Conservation (phyloP, 495 filamentous ascomycete species). For the Geoglossum glabrum region DNA sequence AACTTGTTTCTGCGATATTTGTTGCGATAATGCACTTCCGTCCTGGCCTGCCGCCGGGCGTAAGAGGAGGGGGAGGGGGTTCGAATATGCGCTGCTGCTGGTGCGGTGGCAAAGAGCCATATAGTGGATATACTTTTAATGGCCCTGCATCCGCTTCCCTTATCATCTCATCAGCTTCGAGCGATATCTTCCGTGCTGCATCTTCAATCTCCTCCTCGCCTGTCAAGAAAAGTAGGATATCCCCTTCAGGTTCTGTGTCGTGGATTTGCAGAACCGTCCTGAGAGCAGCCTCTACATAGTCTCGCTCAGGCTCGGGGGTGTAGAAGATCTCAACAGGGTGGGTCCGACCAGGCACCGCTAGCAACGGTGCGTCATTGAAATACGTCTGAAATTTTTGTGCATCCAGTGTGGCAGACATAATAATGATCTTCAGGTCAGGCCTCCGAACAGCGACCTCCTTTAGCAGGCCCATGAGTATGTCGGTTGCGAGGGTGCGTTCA, state of each 20-base stretch:
- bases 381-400: slow-evolving; percentile 97
- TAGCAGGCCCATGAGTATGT: slow-evolving; percentile 87
- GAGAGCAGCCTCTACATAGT: slow-evolving; percentile 90
- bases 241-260: slow-evolving; percentile 74
- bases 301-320: slow-evolving; percentile 85
- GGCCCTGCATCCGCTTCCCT: slow-evolving; percentile 81
- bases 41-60: slow-evolving; percentile 60
- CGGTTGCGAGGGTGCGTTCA: slow-evolving; percentile 86
- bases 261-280: slow-evolving; percentile 94
- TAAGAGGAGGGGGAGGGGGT: slow-evolving; percentile 51
- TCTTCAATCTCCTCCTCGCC: slow-evolving; percentile 99
- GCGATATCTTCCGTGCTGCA: slow-evolving; percentile 68
- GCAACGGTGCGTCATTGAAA: slow-evolving; percentile 80
- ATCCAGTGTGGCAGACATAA: slow-evolving; percentile 96
- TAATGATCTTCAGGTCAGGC: slow-evolving; percentile 82
- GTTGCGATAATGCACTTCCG: slow-evolving; percentile 92
- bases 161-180: slow-evolving; percentile 81
- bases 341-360: slow-evolving; percentile 88
- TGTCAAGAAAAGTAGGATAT: slow-evolving; percentile 89
- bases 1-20: slow-evolving; percentile 92
- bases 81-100: slow-evolving; percentile 95
- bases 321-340: slow-evolving; percentile 98
- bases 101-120: slow-evolving; percentile 75
- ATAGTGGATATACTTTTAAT: slow-evolving; percentile 77
- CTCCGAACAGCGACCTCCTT: slow-evolving; percentile 66